These are phyloP conservation scores for Aspergillus ostianus DNA, from an alignment of 495 filamentous ascomycete genomes.

Conservation along the genomic window DNA sequence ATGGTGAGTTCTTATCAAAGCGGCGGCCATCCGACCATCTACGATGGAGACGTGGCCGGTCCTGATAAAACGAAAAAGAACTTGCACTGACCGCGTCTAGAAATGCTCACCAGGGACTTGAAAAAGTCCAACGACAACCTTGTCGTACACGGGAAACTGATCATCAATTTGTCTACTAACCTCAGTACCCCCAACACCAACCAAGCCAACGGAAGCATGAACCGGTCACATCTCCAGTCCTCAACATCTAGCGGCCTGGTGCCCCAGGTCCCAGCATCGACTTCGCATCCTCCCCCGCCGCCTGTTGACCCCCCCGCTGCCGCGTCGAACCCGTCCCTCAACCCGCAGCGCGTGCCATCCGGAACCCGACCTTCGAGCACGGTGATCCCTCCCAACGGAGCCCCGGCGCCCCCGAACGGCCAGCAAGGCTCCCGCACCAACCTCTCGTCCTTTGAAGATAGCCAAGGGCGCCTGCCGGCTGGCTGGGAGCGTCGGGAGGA, in stretches of 20 bases:
- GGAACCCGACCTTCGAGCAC: slow-evolving; percentile 33
- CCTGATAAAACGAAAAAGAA: background rate
- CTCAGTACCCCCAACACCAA: slow-evolving; percentile 56
- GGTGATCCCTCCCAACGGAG: slow-evolving; percentile 29
- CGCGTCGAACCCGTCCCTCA: slow-evolving; percentile 34
- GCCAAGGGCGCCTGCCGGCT: slow-evolving; percentile 83
- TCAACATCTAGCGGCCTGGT: slow-evolving; percentile 43
- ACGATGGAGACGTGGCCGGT: background rate
- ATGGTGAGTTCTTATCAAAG: slow-evolving; percentile 62
- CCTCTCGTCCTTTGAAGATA: slow-evolving; percentile 92
- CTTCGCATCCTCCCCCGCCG: slow-evolving; percentile 25
- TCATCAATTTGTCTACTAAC: slow-evolving; percentile 92
- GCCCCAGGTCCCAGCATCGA: slow-evolving; percentile 34
- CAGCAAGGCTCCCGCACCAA: slow-evolving; percentile 45
- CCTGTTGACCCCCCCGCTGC: slow-evolving; percentile 29
- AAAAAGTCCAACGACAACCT: slow-evolving; percentile 99
- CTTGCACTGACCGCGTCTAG: slow-evolving; percentile 33
- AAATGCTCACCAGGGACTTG: slow-evolving; percentile 98
- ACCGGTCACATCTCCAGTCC: slow-evolving; percentile 37
- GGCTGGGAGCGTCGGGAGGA: slow-evolving; percentile 98
- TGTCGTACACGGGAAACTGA: slow-evolving; percentile 95
- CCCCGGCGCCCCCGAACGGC: slow-evolving; percentile 42
- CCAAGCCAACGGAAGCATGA: slow-evolving; percentile 35
- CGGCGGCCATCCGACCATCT: slow-evolving; percentile 1
- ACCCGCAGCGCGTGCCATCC: slow-evolving; percentile 41